phyloP scores from a whole-genome alignment of 2,329 filamentous ascomycete genomes.

The Penicillium nordicum region DNA sequence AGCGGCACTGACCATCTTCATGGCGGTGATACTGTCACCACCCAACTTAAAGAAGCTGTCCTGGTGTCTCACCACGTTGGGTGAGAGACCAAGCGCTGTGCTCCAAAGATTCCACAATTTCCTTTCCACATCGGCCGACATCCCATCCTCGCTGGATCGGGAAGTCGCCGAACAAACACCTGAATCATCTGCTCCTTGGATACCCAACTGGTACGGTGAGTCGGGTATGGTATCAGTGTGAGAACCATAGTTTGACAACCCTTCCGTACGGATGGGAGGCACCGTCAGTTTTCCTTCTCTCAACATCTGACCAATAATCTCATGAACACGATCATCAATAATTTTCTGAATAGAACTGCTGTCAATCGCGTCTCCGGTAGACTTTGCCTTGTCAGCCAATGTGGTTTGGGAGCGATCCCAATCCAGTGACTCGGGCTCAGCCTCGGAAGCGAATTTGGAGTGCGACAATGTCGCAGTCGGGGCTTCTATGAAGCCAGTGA shows the following conservation, averaged over 20 bases:
- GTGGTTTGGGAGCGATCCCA: conserved; percentile 17
- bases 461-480: conserved; percentile 25
- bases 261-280: conserved; percentile 16
- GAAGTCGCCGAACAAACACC: conserved; percentile 29
- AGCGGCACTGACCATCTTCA: conserved; percentile 42
- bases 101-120: conserved; percentile 41
- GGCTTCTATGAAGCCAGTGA: conserved; percentile 32
- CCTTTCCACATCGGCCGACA: conserved; percentile 30
- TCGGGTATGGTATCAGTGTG: conserved; percentile 15
- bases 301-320: conserved; percentile 34
- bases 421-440: conserved; percentile 3
- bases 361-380: conserved; percentile 17
- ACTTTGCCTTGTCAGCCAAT: conserved; percentile 13
- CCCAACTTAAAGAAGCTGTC: conserved; percentile 45
- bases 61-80: conserved; percentile 33
- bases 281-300: conserved; percentile 27
- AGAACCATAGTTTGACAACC: conserved; percentile 13
- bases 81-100: conserved; percentile 33
- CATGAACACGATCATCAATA: conserved; percentile 35
- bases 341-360: conserved; percentile 28
- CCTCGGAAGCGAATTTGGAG: conserved; percentile 14
- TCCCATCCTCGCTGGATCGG: conserved; percentile 30
- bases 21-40: conserved; percentile 42
- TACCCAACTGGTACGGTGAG: conserved; percentile 18
- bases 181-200: conserved; percentile 20